Evolutionary conservation across 805 yeast genomes (phyloP).

Genomic region (Priceomyces medius): DNA sequence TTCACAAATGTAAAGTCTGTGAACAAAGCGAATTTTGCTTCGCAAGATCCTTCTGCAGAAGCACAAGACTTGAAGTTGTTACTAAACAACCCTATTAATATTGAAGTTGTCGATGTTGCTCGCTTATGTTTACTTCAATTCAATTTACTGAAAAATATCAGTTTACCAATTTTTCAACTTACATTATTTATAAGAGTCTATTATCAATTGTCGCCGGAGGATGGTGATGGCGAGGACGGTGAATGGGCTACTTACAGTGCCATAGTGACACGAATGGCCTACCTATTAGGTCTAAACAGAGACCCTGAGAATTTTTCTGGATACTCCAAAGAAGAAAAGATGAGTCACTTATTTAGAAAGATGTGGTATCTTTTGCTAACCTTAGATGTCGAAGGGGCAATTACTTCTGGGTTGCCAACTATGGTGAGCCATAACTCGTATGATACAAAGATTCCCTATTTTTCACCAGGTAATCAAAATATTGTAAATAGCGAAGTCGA

Average conservation of each 20-base stretch:
- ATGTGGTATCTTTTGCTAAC: slow-evolving; percentile 25
- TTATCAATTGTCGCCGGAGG: slow-evolving; percentile 49
- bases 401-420: slow-evolving; percentile 24
- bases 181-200: slow-evolving; percentile 52
- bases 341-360: slow-evolving; percentile 23
- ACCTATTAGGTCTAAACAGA: slow-evolving; percentile 64
- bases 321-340: slow-evolving; percentile 14
- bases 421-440: slow-evolving; percentile 18
- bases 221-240: slow-evolving; percentile 62
- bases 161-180: slow-evolving; percentile 54
- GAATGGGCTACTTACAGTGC: slow-evolving; percentile 56
- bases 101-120: slow-evolving; percentile 31
- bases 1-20: slow-evolving; percentile 27
- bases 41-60: slow-evolving; percentile 23
- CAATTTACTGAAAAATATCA: slow-evolving; percentile 36
- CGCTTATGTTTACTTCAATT: slow-evolving; percentile 37
- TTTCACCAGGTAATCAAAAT: slow-evolving; percentile 29
- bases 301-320: slow-evolving; percentile 54
- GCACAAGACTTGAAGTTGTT: slow-evolving; percentile 25
- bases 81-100: slow-evolving; percentile 27
- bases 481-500: slow-evolving; percentile 31
- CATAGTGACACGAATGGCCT: slow-evolving; percentile 63
- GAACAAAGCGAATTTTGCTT: slow-evolving; percentile 24
- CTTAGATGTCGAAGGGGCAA: slow-evolving; percentile 19
- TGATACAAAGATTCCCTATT: slow-evolving; percentile 22